Evolutionary conservation across 805 yeast species (phyloP).

Genomic region (Candida arabinofermentans): DNA sequence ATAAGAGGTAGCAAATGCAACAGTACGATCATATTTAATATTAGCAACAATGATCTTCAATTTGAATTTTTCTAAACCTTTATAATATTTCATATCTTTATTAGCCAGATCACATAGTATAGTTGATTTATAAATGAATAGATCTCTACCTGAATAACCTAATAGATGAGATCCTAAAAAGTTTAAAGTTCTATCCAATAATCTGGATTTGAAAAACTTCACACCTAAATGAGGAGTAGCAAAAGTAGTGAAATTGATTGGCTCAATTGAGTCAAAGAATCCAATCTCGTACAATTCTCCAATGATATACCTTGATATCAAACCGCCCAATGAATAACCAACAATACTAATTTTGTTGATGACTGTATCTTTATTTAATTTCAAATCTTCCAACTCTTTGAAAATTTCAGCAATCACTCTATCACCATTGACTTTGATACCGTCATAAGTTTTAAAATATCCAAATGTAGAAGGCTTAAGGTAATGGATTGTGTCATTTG

Average conservation of each 20-base stretch:
- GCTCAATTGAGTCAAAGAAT: conserved; percentile 55
- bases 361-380: conserved; percentile 28
- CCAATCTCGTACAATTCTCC: conserved; percentile 44
- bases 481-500: conserved; percentile 25
- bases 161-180: conserved; percentile 49
- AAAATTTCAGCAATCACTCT: conserved; percentile 65
- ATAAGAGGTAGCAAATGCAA: conserved; percentile 80
- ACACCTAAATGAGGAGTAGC: conserved; percentile 77
- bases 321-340: conserved; percentile 90
- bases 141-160: conserved; percentile 70
- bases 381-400: conserved; percentile 34
- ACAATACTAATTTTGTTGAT: conserved; percentile 62
- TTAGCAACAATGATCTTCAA: conserved; percentile 65
- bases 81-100: conserved; percentile 44
- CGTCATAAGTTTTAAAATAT: conserved; percentile 79
- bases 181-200: conserved; percentile 38
- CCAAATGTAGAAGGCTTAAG: conserved; percentile 58
- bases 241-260: conserved; percentile 62
- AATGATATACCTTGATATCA: conserved; percentile 74
- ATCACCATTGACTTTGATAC: conserved; percentile 68
- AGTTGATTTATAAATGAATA: conserved; percentile 52
- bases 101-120: conserved; percentile 51
- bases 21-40: conserved; percentile 78
- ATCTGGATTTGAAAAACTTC: conserved; percentile 39
- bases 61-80: conserved; percentile 56